Conservation (phyloP, 2,329 filamentous ascomycete species). For the Eutypella sp. region DNA sequence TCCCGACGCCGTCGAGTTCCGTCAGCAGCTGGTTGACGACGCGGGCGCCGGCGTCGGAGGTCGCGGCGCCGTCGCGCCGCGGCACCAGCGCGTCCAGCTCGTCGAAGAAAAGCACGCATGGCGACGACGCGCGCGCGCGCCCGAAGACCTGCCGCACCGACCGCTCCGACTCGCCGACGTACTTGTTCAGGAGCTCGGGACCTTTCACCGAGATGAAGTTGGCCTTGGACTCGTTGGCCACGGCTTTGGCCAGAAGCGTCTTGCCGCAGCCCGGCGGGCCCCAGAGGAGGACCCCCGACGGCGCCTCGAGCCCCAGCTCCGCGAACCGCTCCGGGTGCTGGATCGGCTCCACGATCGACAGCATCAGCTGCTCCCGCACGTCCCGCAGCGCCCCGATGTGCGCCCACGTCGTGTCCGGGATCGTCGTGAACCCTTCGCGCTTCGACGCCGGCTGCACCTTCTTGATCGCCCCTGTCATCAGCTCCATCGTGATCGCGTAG, state of each 20-base stretch:
- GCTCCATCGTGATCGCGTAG: slow-evolving; percentile 39
- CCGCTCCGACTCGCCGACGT: slow-evolving; percentile 92
- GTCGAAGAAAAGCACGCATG: slow-evolving; percentile 97
- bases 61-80: slow-evolving; percentile 68
- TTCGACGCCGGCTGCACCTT: slow-evolving; percentile 76
- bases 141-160: slow-evolving; percentile 89
- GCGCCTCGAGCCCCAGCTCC: slow-evolving; percentile 70
- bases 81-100: slow-evolving; percentile 92
- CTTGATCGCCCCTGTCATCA: slow-evolving; percentile 72
- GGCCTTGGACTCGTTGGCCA: slow-evolving; percentile 90
- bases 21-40: slow-evolving; percentile 95
- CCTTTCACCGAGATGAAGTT: slow-evolving; percentile 99
- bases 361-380: slow-evolving; percentile 76
- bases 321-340: slow-evolving; percentile 72
- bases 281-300: slow-evolving; percentile 89
- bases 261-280: slow-evolving; percentile 96
- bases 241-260: slow-evolving; percentile 90
- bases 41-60: slow-evolving; percentile 77
- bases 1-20: slow-evolving; percentile 82
- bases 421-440: slow-evolving; percentile 89
- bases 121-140: slow-evolving; percentile 77
- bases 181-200: slow-evolving; percentile 94
- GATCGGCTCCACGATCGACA: slow-evolving; percentile 88
- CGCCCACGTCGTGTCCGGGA: slow-evolving; percentile 88
- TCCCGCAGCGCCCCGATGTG: slow-evolving; percentile 80